Evolutionary conservation across 2,329 filamentous ascomycete species (phyloP).

Genomic region (Phoma herbarum): DNA sequence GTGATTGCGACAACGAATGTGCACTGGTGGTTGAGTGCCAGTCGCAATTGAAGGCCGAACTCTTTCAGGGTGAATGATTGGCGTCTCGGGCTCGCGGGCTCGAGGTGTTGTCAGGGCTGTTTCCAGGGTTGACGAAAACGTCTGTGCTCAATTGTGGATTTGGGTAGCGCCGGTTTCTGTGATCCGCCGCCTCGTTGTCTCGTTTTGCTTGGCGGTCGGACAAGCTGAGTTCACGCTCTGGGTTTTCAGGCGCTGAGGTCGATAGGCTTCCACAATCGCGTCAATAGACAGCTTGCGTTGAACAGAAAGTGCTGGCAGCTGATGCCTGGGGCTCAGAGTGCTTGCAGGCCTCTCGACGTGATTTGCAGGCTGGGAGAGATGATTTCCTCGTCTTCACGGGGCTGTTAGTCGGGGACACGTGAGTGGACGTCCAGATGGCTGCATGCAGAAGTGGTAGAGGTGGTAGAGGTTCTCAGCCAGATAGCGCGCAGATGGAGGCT

Average conservation of each 20-base stretch:
- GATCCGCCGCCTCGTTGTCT: slow-evolving; percentile 13
- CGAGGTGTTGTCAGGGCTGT: slow-evolving; percentile 3
- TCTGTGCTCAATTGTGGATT: slow-evolving; percentile 25
- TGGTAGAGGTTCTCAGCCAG: slow-evolving; percentile 27
- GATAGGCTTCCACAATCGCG: slow-evolving; percentile 24
- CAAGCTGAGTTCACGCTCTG: slow-evolving; percentile 42
- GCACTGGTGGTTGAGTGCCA: background rate
- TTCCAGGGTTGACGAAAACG: slow-evolving; percentile 16
- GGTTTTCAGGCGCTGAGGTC: slow-evolving; percentile 22
- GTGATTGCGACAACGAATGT: background rate
- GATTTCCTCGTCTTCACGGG: slow-evolving; percentile 44
- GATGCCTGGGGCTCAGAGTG: slow-evolving; percentile 6
- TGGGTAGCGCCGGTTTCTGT: slow-evolving; percentile 27
- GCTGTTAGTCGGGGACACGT: slow-evolving; percentile 40
- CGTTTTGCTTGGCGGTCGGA: slow-evolving; percentile 29
- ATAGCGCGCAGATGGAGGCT: slow-evolving; percentile 28
- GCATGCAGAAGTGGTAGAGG: slow-evolving; percentile 3
- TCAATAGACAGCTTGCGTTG: slow-evolving; percentile 12
- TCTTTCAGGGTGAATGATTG: background rate
- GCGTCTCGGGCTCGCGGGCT: background rate
- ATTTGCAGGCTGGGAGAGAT: slow-evolving; percentile 7
- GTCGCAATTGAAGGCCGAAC: background rate
- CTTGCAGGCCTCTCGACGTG: slow-evolving; percentile 10
- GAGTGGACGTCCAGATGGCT: slow-evolving; percentile 23
- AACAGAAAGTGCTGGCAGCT: background rate